Evolutionary conservation across 306 rosid species (phyloP).

Genomic region (Acacia confusa): DNA sequence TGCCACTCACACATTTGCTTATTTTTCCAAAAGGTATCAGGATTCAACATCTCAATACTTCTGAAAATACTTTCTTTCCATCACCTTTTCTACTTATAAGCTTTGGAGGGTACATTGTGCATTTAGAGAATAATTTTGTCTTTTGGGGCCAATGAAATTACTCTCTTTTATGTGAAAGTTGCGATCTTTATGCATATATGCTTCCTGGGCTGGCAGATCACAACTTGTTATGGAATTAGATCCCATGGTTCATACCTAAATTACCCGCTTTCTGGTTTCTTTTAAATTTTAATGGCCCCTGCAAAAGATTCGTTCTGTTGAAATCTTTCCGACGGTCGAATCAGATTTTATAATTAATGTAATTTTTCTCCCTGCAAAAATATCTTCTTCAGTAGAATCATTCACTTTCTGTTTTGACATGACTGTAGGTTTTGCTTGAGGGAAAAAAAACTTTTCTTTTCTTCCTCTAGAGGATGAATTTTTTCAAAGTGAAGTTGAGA

Average conservation of each 20-base stretch:
- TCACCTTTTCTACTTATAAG: constrained; percentile 6
- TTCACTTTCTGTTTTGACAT: constrained; percentile 28
- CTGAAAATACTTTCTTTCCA: constrained; percentile 20
- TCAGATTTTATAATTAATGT: not conserved
- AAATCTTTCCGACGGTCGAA: not conserved
- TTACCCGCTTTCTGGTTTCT: not conserved
- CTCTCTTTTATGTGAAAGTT: not conserved
- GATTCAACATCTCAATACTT: not conserved
- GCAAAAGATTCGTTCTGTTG: not conserved
- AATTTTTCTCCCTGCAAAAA: not conserved
- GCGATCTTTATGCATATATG: not conserved
- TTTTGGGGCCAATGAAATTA: not conserved
- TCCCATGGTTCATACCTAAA: not conserved
- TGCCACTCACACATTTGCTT: not conserved
- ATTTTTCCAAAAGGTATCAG: constrained; percentile 24
- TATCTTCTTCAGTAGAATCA: not conserved
- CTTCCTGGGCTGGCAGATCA: constrained; percentile 27
- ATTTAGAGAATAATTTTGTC: not conserved
- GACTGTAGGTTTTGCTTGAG: constrained; percentile 32
- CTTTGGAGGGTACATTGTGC: not conserved
- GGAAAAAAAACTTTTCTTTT: not conserved
- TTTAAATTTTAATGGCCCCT: not conserved
- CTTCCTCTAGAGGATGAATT: constrained; percentile 50
- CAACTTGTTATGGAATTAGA: constrained; percentile 1
- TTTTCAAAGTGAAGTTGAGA: constrained; percentile 73